Evolutionary conservation across 192 early-diverging fungal species (phyloP).

Genomic region (Coemansia sp.): DNA sequence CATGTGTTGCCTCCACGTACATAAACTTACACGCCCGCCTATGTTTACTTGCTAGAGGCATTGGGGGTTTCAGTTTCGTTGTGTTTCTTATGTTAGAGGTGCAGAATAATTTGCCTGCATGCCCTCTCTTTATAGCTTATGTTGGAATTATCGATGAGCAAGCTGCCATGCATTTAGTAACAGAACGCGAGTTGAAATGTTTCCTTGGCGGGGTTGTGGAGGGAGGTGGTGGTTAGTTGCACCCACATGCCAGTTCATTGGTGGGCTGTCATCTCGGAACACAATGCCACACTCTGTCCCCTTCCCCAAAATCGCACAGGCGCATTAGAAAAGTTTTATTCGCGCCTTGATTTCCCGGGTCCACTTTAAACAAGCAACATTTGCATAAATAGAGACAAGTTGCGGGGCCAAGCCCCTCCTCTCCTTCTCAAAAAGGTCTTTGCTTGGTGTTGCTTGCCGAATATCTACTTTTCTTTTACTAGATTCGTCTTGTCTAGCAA

Average conservation of each 20-base stretch:
- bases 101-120: no score
- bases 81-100: no score
- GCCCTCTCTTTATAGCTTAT: no score
- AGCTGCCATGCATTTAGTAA: no score
- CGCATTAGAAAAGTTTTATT: neutral
- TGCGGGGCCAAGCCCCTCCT: neutral
- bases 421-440: neutral
- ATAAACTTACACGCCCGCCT: no score
- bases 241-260: constrained; percentile 11
- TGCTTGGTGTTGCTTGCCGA: neutral
- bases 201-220: neutral
- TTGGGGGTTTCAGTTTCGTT: no score
- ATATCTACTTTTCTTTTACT: no score
- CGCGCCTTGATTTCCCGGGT: neutral
- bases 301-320: constrained; percentile 1
- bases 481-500: neutral
- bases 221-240: neutral
- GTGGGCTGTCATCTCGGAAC: constrained; percentile 2
- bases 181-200: neutral
- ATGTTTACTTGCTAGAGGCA: no score
- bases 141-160: no score
- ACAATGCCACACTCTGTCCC: neutral
- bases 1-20: no score
- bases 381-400: neutral
- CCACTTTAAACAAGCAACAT: neutral